phyloP scores from a whole-genome alignment of 2,329 filamentous ascomycete genomes.

The Penicillium concentricum region DNA sequence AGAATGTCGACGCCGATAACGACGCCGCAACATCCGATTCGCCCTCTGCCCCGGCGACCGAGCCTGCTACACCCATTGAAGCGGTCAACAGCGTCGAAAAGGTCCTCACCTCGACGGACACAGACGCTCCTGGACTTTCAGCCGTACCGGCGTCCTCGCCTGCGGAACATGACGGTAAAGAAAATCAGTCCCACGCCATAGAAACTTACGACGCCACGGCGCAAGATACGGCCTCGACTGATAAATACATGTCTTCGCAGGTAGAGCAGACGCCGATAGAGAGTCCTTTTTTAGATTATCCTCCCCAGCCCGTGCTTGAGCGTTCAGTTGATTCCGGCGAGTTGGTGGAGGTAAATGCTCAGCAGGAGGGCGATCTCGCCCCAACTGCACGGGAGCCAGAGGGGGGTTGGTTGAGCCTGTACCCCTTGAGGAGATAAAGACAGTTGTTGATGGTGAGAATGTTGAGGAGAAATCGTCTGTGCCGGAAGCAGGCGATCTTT shows the following conservation, averaged over 20 bases:
- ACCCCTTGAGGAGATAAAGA: not conserved
- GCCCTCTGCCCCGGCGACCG: conserved; percentile 10
- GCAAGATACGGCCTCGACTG: conserved; percentile 45
- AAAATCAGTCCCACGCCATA: conserved; percentile 45
- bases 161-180: conserved; percentile 47
- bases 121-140: conserved; percentile 21
- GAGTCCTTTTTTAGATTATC: conserved; percentile 33
- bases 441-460: not conserved
- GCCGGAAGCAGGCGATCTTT: conserved; percentile 2
- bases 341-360: conserved; percentile 10
- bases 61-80: conserved; percentile 10
- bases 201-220: conserved; percentile 36
- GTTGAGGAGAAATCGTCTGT: conserved; percentile 2
- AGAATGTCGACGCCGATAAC: conserved; percentile 25
- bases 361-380: conserved; percentile 8
- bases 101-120: conserved; percentile 13
- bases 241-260: conserved; percentile 46
- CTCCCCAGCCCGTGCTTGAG: conserved; percentile 33
- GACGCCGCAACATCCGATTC: conserved; percentile 8
- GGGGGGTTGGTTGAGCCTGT: not conserved
- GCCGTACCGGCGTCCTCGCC: conserved; percentile 31
- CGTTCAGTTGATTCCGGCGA: conserved; percentile 23
- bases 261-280: conserved; percentile 40
- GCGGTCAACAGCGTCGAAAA: conserved; percentile 12
- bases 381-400: conserved; percentile 4